Evolutionary conservation across 495 filamentous ascomycete species (phyloP).

Genomic region (Daldinia grandis): DNA sequence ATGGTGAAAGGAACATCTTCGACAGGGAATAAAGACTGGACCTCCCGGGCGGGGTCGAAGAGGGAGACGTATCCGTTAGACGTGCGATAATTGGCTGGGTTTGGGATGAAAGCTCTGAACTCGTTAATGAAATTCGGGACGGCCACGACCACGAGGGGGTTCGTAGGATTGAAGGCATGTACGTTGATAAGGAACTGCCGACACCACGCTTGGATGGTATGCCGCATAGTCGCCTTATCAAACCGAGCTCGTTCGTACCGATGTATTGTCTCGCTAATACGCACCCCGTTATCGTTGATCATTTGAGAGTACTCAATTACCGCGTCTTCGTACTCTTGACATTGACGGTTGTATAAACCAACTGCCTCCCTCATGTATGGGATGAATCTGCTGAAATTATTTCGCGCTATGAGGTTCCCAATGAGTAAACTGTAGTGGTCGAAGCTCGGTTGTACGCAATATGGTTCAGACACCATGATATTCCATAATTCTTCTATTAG

Average conservation of each 20-base stretch:
- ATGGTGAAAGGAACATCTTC: conserved; percentile 6
- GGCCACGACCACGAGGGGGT: conserved; percentile 29
- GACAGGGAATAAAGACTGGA: neutral
- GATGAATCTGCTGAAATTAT: conserved; percentile 27
- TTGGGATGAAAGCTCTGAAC: conserved; percentile 60
- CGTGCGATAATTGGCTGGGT: conserved; percentile 46
- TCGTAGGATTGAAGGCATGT: conserved; percentile 11
- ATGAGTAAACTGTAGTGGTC: conserved; percentile 45
- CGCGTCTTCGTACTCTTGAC: conserved; percentile 42
- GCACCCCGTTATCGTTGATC: conserved; percentile 16
- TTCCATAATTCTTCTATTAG: conserved; percentile 45
- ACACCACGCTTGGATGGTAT: conserved; percentile 40
- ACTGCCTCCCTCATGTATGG: conserved; percentile 40
- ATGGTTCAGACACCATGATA: conserved; percentile 46
- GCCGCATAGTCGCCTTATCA: conserved; percentile 40
- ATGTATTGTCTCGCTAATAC: neutral
- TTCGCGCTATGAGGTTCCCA: conserved; percentile 39
- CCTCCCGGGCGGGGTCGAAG: conserved; percentile 22
- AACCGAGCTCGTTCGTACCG: conserved; percentile 35
- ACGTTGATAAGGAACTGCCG: conserved; percentile 30
- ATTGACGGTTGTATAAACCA: conserved; percentile 38
- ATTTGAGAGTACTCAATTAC: conserved; percentile 45
- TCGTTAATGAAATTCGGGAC: conserved; percentile 58
- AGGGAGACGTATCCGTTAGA: conserved; percentile 42
- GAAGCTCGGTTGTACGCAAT: conserved; percentile 45